These are phyloP conservation scores for Sporothrix humicola DNA, from an alignment of 2,329 filamentous ascomycete species.

Conservation along the genomic window DNA sequence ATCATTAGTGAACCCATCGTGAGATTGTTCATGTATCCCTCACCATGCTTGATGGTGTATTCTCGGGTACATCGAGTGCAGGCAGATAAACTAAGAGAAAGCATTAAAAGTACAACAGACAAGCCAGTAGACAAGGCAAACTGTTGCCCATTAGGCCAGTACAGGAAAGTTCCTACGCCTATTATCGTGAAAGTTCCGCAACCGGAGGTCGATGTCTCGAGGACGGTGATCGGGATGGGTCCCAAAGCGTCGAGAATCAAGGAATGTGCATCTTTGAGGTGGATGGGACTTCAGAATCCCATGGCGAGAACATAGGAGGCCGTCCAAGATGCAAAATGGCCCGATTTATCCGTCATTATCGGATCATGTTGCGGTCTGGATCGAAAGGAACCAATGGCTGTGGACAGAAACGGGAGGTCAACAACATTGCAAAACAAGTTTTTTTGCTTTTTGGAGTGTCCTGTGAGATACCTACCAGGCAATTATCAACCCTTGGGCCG, in stretches of 20 bases:
- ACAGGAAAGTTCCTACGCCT: neutral
- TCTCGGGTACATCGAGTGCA: neutral
- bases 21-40: neutral
- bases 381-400: neutral
- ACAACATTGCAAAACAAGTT: neutral
- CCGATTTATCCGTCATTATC: conserved; percentile 13
- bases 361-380: neutral
- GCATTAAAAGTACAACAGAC: neutral
- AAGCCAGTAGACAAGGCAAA: neutral
- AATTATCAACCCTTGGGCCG: neutral
- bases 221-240: neutral
- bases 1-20: neutral
- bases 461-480: neutral
- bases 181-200: neutral
- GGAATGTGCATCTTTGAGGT: neutral
- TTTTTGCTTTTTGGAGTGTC: neutral
- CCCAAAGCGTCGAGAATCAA: neutral
- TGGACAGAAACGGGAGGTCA: neutral
- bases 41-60: neutral
- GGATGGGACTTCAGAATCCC: neutral
- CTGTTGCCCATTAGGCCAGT: neutral
- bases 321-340: too few relatives aligned
- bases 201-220: neutral
- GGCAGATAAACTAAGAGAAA: neutral
- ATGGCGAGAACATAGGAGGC: neutral